Evolutionary conservation across 106 monocot species (phyloP).

Genomic region (Agapanthus africanus): DNA sequence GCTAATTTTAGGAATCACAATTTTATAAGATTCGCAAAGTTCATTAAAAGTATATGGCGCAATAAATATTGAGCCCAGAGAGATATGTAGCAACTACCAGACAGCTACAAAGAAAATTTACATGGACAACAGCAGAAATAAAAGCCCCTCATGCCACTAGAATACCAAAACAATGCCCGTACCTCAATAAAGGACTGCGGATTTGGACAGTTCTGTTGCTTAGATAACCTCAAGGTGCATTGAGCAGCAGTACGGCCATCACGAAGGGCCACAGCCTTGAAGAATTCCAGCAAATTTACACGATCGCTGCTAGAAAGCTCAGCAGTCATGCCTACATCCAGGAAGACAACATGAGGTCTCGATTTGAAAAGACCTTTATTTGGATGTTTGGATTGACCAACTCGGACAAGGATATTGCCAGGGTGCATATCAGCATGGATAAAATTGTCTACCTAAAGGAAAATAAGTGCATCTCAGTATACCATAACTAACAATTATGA

Average conservation of each 20-base stretch:
- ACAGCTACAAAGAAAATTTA: no score
- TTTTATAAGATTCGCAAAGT: no score
- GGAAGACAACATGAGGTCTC: constrained; percentile 53
- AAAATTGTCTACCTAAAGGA: constrained; percentile 59
- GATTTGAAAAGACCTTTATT: constrained; percentile 33
- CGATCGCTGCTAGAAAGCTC: constrained; percentile 54
- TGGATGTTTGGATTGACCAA: constrained; percentile 24
- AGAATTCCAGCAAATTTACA: constrained; percentile 48
- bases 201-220: constrained; percentile 46
- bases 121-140: no score
- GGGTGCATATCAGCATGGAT: constrained; percentile 75
- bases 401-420: constrained; percentile 54
- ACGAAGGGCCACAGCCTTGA: constrained; percentile 50
- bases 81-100: no score
- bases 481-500: no score
- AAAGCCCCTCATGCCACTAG: no score
- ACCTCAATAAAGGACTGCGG: constrained; percentile 54
- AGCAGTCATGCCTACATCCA: constrained; percentile 71
- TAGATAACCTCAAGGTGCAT: constrained; percentile 36
- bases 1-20: no score
- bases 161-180: no score
- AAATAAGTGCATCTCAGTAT: background rate
- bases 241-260: constrained; percentile 58
- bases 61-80: no score
- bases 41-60: no score